Percentiles rank a stretch among this genome's conserved stretches.
These are phyloP conservation scores for Hansenula lynferdii DNA, from an alignment of 1,139 yeast species.

Conservation along the genomic window DNA sequence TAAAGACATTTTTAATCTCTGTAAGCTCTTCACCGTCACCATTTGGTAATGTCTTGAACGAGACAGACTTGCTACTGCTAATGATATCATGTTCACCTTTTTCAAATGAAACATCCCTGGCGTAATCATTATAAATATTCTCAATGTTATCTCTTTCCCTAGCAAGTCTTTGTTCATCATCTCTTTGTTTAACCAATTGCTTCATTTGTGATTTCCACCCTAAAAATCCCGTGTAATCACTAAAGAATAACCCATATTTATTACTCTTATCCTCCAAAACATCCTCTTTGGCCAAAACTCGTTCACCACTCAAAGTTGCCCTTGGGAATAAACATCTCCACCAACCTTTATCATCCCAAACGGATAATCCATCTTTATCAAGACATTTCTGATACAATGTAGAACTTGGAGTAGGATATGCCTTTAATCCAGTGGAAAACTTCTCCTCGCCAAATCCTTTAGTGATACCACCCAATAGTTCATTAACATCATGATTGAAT, in stretches of 20 bases:
- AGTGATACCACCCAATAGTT: conserved; percentile 6
- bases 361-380: conserved; percentile 58
- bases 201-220: conserved; percentile 63
- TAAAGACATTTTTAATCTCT: conserved; percentile 48
- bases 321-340: conserved; percentile 88
- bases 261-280: conserved; percentile 33
- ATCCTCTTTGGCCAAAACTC: conserved; percentile 48
- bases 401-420: conserved; percentile 59
- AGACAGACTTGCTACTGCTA: conserved; percentile 45
- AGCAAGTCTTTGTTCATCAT: conserved; percentile 16
- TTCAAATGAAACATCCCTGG: conserved; percentile 11
- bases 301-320: conserved; percentile 20
- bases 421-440: conserved; percentile 39
- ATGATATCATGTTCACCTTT: conserved; percentile 34
- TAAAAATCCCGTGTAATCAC: conserved; percentile 58
- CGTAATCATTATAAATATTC: conserved; percentile 24
- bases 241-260: conserved; percentile 45
- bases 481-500: not conserved
- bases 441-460: conserved; percentile 13
- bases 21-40: conserved; percentile 52
- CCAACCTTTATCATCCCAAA: conserved; percentile 76
- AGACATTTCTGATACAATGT: conserved; percentile 59
- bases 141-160: conserved; percentile 17
- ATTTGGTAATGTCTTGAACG: conserved; percentile 42
- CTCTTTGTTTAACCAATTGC: conserved; percentile 33